Conservation (phyloP, 73 alveolate species). For the Urostyla sp. region DNA sequence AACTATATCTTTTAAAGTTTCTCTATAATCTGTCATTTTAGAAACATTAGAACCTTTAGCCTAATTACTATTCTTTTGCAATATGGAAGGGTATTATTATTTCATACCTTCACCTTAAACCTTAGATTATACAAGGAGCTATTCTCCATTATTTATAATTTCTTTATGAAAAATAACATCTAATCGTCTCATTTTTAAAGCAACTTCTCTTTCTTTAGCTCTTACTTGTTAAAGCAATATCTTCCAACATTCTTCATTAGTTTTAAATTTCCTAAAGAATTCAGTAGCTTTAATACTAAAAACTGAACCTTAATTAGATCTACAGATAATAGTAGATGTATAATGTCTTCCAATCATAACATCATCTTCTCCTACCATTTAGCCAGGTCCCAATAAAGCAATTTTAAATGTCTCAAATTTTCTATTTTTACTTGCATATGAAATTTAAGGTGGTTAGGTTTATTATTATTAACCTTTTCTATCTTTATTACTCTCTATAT, state of each 20-base stretch:
- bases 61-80: not conserved
- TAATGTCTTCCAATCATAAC: constrained; percentile 39
- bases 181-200: not conserved
- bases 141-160: not conserved
- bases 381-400: constrained; percentile 42
- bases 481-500: not conserved
- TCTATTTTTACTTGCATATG: constrained; percentile 17
- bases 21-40: constrained; percentile 39
- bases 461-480: not conserved
- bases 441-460: not conserved
- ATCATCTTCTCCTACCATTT: constrained; percentile 67
- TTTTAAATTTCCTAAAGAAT: constrained; percentile 31
- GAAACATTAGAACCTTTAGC: not conserved
- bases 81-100: not conserved
- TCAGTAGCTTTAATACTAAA: constrained; percentile 33
- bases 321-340: constrained; percentile 20
- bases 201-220: constrained; percentile 13
- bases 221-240: constrained; percentile 13
- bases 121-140: not conserved
- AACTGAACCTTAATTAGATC: constrained; percentile 28
- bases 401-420: constrained; percentile 25
- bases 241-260: constrained; percentile 51
- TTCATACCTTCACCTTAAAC: not conserved
- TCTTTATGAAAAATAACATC: constrained; percentile 31
- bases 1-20: constrained; percentile 43